Conservation (phyloP, 2,329 filamentous ascomycete genomes). For the Aureobasidium namibiae region DNA sequence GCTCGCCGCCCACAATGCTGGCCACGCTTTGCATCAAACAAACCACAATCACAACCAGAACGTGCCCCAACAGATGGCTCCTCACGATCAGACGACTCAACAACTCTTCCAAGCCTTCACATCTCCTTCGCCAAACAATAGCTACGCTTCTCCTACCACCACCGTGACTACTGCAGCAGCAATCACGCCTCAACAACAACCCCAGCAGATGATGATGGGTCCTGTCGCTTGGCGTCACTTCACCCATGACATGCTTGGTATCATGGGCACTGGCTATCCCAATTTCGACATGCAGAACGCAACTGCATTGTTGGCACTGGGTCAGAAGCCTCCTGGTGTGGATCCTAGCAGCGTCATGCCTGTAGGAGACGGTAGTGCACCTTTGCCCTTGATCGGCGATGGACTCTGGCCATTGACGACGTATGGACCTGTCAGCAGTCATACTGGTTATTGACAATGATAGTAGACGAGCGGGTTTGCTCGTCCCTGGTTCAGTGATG, state of each 20-base stretch:
- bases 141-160: slow-evolving; percentile 2
- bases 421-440: slow-evolving; percentile 10
- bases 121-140: slow-evolving; percentile 7
- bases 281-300: slow-evolving; percentile 31
- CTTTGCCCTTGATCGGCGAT: background rate
- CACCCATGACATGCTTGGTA: slow-evolving; percentile 20
- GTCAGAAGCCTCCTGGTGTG: slow-evolving; percentile 20
- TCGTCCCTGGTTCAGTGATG: background rate
- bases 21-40: slow-evolving; percentile 13
- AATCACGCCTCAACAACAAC: slow-evolving; percentile 12
- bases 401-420: slow-evolving; percentile 11
- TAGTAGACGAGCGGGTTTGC: background rate
- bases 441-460: slow-evolving; percentile 9
- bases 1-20: slow-evolving; percentile 17
- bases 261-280: slow-evolving; percentile 18
- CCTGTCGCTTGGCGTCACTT: slow-evolving; percentile 27
- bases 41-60: slow-evolving; percentile 14
- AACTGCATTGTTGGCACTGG: slow-evolving; percentile 30
- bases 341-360: slow-evolving; percentile 8
- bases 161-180: slow-evolving; percentile 1
- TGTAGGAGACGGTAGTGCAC: background rate
- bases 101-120: slow-evolving; percentile 11
- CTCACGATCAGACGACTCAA: slow-evolving; percentile 7
- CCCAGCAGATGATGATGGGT: slow-evolving; percentile 16
- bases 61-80: slow-evolving; percentile 6